Conservation (phyloP, 441 rosid species). For the Viola pubescens region DNA sequence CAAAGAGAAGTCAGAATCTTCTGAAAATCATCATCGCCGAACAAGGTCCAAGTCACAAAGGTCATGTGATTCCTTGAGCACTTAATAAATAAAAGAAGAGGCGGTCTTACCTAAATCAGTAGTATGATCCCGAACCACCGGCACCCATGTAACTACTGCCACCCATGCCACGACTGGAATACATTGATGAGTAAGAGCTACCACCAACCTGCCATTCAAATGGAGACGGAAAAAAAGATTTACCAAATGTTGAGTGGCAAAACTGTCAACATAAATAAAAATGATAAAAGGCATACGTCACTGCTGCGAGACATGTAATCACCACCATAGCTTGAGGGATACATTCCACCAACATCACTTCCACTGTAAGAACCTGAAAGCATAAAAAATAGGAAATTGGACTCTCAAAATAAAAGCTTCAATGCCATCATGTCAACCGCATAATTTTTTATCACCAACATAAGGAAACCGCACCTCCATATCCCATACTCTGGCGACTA, state of each 20-base stretch:
- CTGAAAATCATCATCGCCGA: conserved; percentile 26
- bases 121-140: conserved; percentile 83
- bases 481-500: conserved; percentile 70
- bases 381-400: conserved; percentile 6
- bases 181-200: conserved; percentile 77
- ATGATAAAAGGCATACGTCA: conserved; percentile 47
- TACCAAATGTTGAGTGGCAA: not conserved
- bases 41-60: conserved; percentile 18
- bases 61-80: conserved; percentile 17
- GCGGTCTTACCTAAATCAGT: conserved; percentile 46
- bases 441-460: conserved; percentile 4
- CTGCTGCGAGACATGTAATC: conserved; percentile 63
- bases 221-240: conserved; percentile 4
- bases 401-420: not conserved
- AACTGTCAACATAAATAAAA: not conserved
- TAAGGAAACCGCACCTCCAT: conserved; percentile 51
- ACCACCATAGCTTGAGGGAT: conserved; percentile 65
- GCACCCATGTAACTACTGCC: conserved; percentile 74
- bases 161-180: conserved; percentile 75
- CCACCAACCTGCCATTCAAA: conserved; percentile 60
- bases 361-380: conserved; percentile 77
- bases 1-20: conserved; percentile 30
- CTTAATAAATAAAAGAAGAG: conserved; percentile 13
- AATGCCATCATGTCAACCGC: conserved; percentile 3
- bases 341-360: conserved; percentile 66